These are phyloP conservation scores for Ploettnerulaceae sp. DNA, from an alignment of 2,329 filamentous ascomycete genomes.

Conservation along the genomic window DNA sequence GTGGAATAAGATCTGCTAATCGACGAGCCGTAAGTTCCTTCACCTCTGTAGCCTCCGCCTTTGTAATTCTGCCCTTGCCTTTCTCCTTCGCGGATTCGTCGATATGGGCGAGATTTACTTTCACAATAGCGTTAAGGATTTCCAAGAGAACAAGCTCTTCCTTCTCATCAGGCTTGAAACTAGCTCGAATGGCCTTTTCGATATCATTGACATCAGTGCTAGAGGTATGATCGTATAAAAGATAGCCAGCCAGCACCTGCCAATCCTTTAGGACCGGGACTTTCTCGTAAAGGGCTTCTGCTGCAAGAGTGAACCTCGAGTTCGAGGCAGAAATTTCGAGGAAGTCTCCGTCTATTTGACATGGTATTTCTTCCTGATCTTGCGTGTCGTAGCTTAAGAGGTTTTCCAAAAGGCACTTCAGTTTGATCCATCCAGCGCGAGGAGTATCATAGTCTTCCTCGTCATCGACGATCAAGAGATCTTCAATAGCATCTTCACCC, in stretches of 20 bases:
- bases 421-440: slow-evolving; percentile 78
- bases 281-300: slow-evolving; percentile 78
- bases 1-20: slow-evolving; percentile 74
- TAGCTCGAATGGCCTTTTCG: slow-evolving; percentile 38
- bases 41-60: slow-evolving; percentile 59
- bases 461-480: slow-evolving; percentile 65
- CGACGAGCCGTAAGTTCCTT: slow-evolving; percentile 75
- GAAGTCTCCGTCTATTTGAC: slow-evolving; percentile 40
- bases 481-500: slow-evolving; percentile 70
- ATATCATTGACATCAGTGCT: slow-evolving; percentile 62
- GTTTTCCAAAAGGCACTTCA: slow-evolving; percentile 85
- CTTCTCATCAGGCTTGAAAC: slow-evolving; percentile 30
- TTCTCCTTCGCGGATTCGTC: slow-evolving; percentile 59
- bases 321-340: slow-evolving; percentile 63
- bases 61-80: slow-evolving; percentile 49
- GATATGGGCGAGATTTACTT: slow-evolving; percentile 62
- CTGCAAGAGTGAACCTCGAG: slow-evolving; percentile 79
- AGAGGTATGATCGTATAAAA: slow-evolving; percentile 84
- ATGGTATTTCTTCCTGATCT: slow-evolving; percentile 52
- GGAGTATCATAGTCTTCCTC: slow-evolving; percentile 73
- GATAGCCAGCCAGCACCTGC: slow-evolving; percentile 83
- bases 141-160: slow-evolving; percentile 87
- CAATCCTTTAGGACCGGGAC: slow-evolving; percentile 78
- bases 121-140: slow-evolving; percentile 78
- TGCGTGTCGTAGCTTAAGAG: slow-evolving; percentile 76